A percentile compares a stretch with the other conserved stretches of the same genome.
These are phyloP conservation scores for Bruguiera sexangula DNA, from an alignment of 345 rosid genomes.

Conservation along the genomic window DNA sequence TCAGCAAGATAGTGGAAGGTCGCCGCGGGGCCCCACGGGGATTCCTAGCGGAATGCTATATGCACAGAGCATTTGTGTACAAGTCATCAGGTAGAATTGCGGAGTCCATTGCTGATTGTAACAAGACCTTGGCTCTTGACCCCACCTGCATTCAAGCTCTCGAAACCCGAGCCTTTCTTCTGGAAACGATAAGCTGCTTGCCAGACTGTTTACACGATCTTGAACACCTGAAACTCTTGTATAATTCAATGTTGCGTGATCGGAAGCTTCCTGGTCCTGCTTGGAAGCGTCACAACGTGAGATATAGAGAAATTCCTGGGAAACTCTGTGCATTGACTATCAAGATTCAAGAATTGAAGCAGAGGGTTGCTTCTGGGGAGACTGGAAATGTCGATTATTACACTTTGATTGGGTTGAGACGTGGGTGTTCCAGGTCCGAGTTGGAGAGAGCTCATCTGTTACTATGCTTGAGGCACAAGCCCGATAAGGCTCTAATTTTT, in stretches of 20 bases:
- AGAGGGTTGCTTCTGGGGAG: slow-evolving; percentile 72
- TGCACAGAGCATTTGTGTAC: slow-evolving; percentile 80
- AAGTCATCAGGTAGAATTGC: slow-evolving; percentile 72
- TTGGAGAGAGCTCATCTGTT: slow-evolving; percentile 68
- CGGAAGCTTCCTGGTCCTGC: slow-evolving; percentile 91
- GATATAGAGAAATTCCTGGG: slow-evolving; percentile 85
- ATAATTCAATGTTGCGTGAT: slow-evolving; percentile 79
- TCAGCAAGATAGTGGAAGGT: slow-evolving; percentile 80
- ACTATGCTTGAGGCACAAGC: slow-evolving; percentile 64
- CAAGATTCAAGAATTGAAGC: slow-evolving; percentile 60
- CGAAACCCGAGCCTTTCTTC: slow-evolving; percentile 74
- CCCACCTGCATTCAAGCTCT: slow-evolving; percentile 85
- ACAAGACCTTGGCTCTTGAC: slow-evolving; percentile 79
- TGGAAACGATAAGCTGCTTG: slow-evolving; percentile 72
- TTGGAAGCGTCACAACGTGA: slow-evolving; percentile 84
- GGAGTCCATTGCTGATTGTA: slow-evolving; percentile 87
- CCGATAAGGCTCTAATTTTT: slow-evolving; percentile 64
- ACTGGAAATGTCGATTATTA: slow-evolving; percentile 70
- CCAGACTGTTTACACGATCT: slow-evolving; percentile 91
- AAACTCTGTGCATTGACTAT: slow-evolving; percentile 60
- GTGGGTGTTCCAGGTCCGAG: slow-evolving; percentile 76
- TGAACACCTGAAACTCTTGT: slow-evolving; percentile 83
- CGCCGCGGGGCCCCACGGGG: slow-evolving; percentile 92
- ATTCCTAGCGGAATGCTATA: slow-evolving; percentile 82
- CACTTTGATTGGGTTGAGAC: slow-evolving; percentile 62